Evolutionary conservation across 2,329 filamentous ascomycete genomes (phyloP).

Genomic region (Diaporthe humulicola): DNA sequence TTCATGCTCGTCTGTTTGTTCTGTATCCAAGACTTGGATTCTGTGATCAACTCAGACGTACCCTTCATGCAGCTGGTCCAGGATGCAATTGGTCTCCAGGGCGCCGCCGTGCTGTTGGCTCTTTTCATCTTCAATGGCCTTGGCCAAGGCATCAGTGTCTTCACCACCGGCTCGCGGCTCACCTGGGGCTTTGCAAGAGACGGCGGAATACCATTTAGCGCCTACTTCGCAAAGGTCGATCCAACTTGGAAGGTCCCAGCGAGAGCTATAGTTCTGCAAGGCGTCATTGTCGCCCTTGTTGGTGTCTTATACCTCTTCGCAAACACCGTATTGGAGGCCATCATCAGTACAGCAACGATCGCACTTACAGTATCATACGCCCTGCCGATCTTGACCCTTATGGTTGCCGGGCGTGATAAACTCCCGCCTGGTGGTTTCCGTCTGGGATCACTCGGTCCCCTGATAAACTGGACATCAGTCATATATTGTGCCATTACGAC

Average conservation of each 20-base stretch:
- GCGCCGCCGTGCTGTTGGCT: constrained; percentile 59
- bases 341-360: constrained; percentile 69
- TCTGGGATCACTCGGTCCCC: constrained; percentile 49
- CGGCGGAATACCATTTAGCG: constrained; percentile 59
- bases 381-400: constrained; percentile 62
- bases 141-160: constrained; percentile 64
- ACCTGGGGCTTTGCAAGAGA: constrained; percentile 69
- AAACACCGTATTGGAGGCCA: constrained; percentile 64
- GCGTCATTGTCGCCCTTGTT: constrained; percentile 51
- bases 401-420: constrained; percentile 65
- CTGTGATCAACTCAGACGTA: constrained; percentile 56
- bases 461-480: constrained; percentile 63
- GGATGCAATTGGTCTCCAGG: constrained; percentile 54
- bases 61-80: constrained; percentile 64
- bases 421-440: constrained; percentile 55
- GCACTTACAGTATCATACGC: constrained; percentile 66
- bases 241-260: constrained; percentile 64
- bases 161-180: constrained; percentile 65
- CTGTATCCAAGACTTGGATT: constrained; percentile 60
- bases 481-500: constrained; percentile 65
- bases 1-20: constrained; percentile 67
- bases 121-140: constrained; percentile 70
- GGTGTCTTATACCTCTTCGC: constrained; percentile 70
- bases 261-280: constrained; percentile 66
- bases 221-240: constrained; percentile 60